These are phyloP conservation scores for Kuraishia molischiana DNA, from an alignment of 805 yeast genomes.

Conservation along the genomic window DNA sequence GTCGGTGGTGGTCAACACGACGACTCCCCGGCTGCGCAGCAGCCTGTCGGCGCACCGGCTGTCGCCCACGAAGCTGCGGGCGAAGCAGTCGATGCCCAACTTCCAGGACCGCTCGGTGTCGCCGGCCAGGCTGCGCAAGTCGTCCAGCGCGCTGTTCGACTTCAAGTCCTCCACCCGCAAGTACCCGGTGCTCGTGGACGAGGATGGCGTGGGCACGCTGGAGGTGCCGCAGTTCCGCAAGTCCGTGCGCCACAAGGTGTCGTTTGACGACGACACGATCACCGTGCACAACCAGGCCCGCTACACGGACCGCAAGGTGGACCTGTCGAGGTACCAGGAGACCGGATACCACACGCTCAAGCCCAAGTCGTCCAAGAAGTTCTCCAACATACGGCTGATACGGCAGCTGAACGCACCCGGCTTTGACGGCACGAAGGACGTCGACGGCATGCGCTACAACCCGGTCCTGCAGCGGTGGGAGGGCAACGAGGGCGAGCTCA, in stretches of 20 bases:
- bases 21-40: not conserved
- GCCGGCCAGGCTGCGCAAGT: not conserved
- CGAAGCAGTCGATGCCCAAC: not conserved
- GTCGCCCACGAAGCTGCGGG: not conserved
- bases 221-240: not conserved
- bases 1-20: not conserved
- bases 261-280: not conserved
- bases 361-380: not conserved
- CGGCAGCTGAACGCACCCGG: not conserved
- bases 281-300: not conserved
- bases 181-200: not conserved
- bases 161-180: not conserved
- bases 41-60: not conserved
- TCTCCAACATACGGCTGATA: slow-evolving; percentile 1
- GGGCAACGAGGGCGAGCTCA: slow-evolving; percentile 52
- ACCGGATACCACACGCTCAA: not conserved
- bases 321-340: not conserved
- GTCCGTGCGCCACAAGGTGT: not conserved
- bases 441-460: slow-evolving; percentile 37
- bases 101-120: not conserved
- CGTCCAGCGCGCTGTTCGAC: not conserved
- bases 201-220: not conserved
- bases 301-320: too few species aligned
- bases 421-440: not conserved
- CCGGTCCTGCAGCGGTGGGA: slow-evolving; percentile 46